Evolutionary conservation across 1,139 yeast species (phyloP).

Genomic region (Zygoascus hellenicus): DNA sequence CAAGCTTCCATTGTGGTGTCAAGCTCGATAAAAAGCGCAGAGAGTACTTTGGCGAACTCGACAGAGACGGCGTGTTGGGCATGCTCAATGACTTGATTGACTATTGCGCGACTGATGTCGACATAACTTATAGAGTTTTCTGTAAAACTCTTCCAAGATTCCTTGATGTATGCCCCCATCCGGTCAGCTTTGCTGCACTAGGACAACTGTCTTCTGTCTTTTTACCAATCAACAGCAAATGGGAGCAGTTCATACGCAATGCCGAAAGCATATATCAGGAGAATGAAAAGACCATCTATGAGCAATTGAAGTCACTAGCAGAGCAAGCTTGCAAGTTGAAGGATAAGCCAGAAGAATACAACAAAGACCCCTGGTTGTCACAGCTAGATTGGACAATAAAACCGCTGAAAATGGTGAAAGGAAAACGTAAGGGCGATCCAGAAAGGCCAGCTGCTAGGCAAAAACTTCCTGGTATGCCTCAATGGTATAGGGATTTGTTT

Average conservation of each 20-base stretch:
- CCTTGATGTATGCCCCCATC: constrained; percentile 72
- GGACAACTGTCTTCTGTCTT: constrained; percentile 70
- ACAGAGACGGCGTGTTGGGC: constrained; percentile 48
- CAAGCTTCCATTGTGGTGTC: constrained; percentile 69
- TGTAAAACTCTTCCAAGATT: constrained; percentile 66
- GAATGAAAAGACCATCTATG: constrained; percentile 51
- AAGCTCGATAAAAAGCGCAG: constrained; percentile 62
- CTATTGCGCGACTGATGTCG: constrained; percentile 85
- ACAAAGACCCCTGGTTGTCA: constrained; percentile 75
- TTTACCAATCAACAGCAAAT: constrained; percentile 67
- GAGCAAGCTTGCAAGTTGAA: constrained; percentile 47
- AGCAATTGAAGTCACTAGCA: constrained; percentile 56
- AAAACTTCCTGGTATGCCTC: constrained; percentile 84
- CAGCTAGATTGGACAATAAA: constrained; percentile 84
- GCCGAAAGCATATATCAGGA: constrained; percentile 66
- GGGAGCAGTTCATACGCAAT: constrained; percentile 65
- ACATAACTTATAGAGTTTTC: constrained; percentile 66
- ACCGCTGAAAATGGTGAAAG: constrained; percentile 57
- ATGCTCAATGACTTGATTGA: constrained; percentile 57
- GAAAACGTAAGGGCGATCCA: constrained; percentile 55
- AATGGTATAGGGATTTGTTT: constrained; percentile 81
- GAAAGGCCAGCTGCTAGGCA: constrained; percentile 50
- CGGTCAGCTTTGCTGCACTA: constrained; percentile 88
- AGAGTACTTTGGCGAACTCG: constrained; percentile 53
- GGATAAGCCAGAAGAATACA: constrained; percentile 30